A percentile compares a stretch with the other conserved stretches of the same genome.
Conservation (phyloP, 352 stramenopile genomes). For the Phytophthora europaea region DNA sequence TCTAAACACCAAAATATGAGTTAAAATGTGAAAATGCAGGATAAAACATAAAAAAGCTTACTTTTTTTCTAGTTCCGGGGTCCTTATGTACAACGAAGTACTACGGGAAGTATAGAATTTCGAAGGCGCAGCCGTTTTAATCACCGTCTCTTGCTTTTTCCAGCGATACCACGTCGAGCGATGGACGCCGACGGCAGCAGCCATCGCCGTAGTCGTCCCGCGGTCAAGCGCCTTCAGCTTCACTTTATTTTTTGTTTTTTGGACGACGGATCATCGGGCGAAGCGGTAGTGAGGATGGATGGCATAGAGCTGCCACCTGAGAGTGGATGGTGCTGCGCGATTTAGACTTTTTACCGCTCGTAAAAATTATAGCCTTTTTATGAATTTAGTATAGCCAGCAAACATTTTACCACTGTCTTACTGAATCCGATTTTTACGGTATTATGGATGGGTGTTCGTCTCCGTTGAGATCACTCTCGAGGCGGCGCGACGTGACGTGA, state of each 20-base stretch:
- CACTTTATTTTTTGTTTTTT: not conserved
- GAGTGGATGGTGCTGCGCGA: not conserved
- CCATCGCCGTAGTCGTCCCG: not conserved
- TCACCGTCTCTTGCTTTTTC: not conserved
- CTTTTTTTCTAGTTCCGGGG: too few relatives aligned
- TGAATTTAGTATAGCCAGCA: not conserved
- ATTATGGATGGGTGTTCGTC: too few relatives aligned
- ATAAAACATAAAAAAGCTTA: not conserved
- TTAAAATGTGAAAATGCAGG: not conserved
- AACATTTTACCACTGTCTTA: not conserved
- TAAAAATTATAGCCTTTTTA: not conserved
- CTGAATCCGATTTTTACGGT: not conserved
- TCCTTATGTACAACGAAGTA: not conserved
- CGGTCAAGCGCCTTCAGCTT: not conserved
- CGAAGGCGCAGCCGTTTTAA: not conserved
- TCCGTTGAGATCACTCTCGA: too few relatives aligned
- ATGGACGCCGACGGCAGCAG: not conserved
- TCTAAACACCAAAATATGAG: not conserved
- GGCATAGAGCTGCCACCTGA: not conserved
- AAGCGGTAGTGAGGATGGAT: not conserved
- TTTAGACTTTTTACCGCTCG: not conserved
- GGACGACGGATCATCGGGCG: not conserved
- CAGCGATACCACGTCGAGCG: not conserved
- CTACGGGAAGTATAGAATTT: not conserved
- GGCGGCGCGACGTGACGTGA: too few relatives aligned